Evolutionary conservation across 2,329 filamentous ascomycete species (phyloP), one percentile per base, ranked within the genome.

Genomic region (Meredithiella fracta): DNA sequence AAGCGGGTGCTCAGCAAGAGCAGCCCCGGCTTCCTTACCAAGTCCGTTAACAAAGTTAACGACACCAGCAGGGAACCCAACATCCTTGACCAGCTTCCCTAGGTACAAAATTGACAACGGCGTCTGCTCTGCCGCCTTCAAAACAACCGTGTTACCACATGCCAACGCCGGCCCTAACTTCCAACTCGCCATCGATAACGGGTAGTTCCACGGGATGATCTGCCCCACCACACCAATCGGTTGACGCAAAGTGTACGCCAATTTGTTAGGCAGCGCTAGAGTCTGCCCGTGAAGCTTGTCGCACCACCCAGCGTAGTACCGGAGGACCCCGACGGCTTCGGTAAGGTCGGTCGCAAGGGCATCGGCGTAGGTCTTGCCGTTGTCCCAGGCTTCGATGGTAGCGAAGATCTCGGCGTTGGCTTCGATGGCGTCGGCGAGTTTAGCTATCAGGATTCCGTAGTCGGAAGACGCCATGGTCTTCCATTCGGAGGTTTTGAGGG

Each of bases 121-220:
- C 14, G 78, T 80, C 67, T 80, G 77, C 64, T 82, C 78, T 7
- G 78, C 76, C 37, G 75, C 70, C 67, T 81, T 82, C 44, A 81
- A 67, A 51, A 80, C 70, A 51, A 80, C 67, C 0, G 75, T 76
- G 64, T 80, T 80, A 54, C 77, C 78, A 57, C 75, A 74, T 25
- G 75, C 75, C 44, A 80, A 62, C 11, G 77, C 77, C 42, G 83
- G 82, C 20, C 80, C 83, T 8, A 67, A 56, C 59, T 67, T 64
- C 63, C 64, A 64, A 3, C 80, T 80, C 15, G 83, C 83, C 79
- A 90, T 89, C 20, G 75, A 73, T 1, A 91, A 72, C 1, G 86
- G 86, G 61, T 84, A 87, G 66, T 91, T 91, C 83, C 85, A 91
- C 7, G 85, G 85, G 59, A 87, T 86, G 60, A 90, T 89, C 67